Evolutionary conservation across 495 filamentous ascomycete species (phyloP).

Genomic region (Cudoniella acicularis): DNA sequence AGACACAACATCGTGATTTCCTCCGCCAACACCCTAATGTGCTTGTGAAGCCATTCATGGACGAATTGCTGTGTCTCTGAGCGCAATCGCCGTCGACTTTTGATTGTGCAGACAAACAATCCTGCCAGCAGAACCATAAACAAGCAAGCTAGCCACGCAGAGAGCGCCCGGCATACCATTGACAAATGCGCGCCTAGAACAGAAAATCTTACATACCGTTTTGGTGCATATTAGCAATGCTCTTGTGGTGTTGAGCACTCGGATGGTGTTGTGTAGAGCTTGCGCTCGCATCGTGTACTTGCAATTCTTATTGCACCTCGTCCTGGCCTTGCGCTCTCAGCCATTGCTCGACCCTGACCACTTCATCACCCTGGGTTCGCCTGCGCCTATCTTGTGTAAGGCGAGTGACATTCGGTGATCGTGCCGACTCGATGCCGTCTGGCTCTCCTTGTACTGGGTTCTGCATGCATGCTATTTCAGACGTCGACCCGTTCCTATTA

Average conservation of each 20-base stretch:
- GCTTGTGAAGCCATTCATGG: not conserved
- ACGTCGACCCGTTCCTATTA: not conserved
- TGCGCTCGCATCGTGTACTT: no score
- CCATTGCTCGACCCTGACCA: not conserved
- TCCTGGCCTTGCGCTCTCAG: not conserved
- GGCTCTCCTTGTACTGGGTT: not conserved
- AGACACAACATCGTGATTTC: not conserved
- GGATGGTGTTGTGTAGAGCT: not conserved
- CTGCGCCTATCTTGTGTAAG: not conserved
- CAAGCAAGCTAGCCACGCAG: no score
- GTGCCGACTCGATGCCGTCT: not conserved
- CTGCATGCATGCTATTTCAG: not conserved
- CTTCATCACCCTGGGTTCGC: not conserved
- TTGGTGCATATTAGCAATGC: no score
- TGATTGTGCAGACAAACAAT: not conserved
- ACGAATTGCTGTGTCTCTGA: not conserved
- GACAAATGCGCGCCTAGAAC: no score
- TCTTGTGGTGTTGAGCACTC: not conserved
- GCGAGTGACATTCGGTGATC: not conserved
- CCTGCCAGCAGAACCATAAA: not conserved
- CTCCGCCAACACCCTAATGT: not conserved
- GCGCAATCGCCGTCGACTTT: not conserved
- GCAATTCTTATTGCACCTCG: not conserved
- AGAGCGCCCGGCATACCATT: no score
- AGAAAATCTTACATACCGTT: no score